Evolutionary conservation across 2,329 filamentous ascomycete species (phyloP), one percentile per base, ranked within the genome.

Genomic region (Fusarium nodosum): DNA sequence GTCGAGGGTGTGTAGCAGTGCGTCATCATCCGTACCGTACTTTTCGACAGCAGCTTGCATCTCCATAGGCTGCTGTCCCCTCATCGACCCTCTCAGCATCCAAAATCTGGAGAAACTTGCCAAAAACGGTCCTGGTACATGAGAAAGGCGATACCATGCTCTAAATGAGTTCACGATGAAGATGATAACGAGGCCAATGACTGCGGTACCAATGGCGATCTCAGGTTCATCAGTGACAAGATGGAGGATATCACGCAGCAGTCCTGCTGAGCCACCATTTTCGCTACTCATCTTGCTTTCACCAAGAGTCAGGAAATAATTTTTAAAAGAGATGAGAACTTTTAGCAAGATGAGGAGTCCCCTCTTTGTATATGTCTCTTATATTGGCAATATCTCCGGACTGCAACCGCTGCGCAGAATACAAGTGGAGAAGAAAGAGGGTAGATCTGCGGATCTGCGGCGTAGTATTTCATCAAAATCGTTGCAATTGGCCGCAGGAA

Each of bases 61-160:
- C 0, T 67, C 68, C 28, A 69, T 63, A n/a, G 75, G 77, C 9
- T 75, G 73, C 5, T 47, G 56, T 15, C 69, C 69, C 10, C 69
- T 72, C 39, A 77, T 62, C 2, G 76, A 76, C 16, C 71, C 59
- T 38, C 47, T 64, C 5, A 77, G 66, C 64, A 79, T 75, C 77
- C 78, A 79, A 24, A 69, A 73, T 44, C 79, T 77, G 56, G 76
- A 79, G 47, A 79, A 70, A 16, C 73, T 72, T 13, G 76, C 77
- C 66, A 74, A 72, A 55, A 77, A 76, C 1, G 79, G 79, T 1
- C 78, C 79, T 0, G 77, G 78, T 24, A 80, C 61, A 54, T 80
- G 77, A 10, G 74, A 77, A 33, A 80, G 72, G 39, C 76, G 77
- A 56, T 75, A 71, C 77, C 78, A 79, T 1, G 47, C 16, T 6